Base-by-base conservation (phyloP, 2,329 filamentous ascomycete species). In the Verticillium nonalfalfae region DNA sequence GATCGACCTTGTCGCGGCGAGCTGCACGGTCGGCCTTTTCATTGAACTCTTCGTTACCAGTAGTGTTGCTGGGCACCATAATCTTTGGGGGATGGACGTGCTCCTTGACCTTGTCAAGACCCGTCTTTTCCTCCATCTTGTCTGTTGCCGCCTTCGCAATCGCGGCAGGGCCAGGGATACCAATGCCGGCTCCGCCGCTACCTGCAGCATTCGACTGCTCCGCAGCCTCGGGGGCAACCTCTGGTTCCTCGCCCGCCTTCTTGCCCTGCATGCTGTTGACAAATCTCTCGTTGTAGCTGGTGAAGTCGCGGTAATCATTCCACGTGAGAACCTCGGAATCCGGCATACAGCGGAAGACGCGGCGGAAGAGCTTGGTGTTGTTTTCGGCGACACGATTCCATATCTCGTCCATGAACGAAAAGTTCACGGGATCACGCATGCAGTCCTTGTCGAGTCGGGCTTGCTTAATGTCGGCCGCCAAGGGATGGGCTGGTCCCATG, bases 261-360 rank as follows among this genome's bases (percentile, higher is more conserved):
- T 79, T 91, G 74, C 77, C 78, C 57, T 81, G 80, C 81, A 85
- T 84, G 70, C 78, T 84, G 68, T 90, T 87, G 61, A 85, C 84
- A 78, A 99, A 97, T 56, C 87, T 85, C 66, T 90, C 86, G 18
- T 84, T 82, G 72, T 97, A 98, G 4, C 87, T 83, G 60, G 85
- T 82, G 70, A 90, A 96, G 66, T 96, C 90, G 65, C 91, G 89
- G 75, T 99, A 99, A 65, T 96, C 90, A 66, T 90, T 88, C 95
- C 95, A 99, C 54, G 90, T 94, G 65, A 87, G 89, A 33, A 97
- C 95, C 71, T 97, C 92, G 59, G 88, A 97, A 73, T 99, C 95
- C 1, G 95, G 95, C 90, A 96, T 96, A 75, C 93, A 97, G 56
- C 93, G 88, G 79, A 99, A 99, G 9, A 99, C 94, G 64, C 90